Evolutionary conservation across 805 yeast species (phyloP).

Genomic region (Cyberlindnera japonica): DNA sequence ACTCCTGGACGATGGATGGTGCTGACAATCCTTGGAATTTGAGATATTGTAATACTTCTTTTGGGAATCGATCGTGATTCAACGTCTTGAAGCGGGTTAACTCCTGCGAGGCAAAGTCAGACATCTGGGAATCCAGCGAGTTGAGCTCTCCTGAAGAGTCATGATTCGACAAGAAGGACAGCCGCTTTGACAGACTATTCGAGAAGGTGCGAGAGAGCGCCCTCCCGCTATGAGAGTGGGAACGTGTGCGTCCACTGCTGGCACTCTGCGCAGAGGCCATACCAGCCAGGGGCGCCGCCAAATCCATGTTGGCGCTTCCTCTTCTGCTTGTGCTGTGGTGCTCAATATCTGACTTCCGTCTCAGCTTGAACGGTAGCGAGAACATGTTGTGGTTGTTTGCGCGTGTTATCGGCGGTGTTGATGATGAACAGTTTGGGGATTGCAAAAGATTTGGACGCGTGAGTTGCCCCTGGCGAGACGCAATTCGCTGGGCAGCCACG

Average conservation of each 20-base stretch:
- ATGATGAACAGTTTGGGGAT: no score
- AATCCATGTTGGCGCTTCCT: constrained; percentile 2
- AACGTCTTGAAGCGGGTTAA: constrained; percentile 20
- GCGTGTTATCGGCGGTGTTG: no score
- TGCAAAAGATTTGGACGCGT: no score
- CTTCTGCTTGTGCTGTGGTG: constrained; percentile 3
- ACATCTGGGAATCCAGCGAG: constrained; percentile 9
- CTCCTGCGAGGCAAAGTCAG: constrained; percentile 11
- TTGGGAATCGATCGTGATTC: constrained; percentile 21
- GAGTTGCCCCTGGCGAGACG: no score
- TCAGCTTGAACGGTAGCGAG: constrained; percentile 12
- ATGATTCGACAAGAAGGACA: constrained; percentile 21
- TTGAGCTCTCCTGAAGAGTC: constrained; percentile 17
- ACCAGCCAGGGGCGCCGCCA: constrained; percentile 1
- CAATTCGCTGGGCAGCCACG: no score
- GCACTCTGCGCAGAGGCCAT: constrained; percentile 2
- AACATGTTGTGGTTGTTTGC: no score
- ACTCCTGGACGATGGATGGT: constrained; percentile 19
- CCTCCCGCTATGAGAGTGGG: constrained; percentile 10
- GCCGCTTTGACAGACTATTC: constrained; percentile 12
- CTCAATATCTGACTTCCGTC: constrained; percentile 14
- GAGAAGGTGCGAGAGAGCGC: constrained; percentile 8
- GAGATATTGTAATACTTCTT: constrained; percentile 18
- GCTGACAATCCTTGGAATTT: constrained; percentile 22
- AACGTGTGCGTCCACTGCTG: constrained; percentile 4